These are phyloP conservation scores for Tylopilus sp. DNA, from an alignment of 1,284 basidiomycete species.

Conservation along the genomic window DNA sequence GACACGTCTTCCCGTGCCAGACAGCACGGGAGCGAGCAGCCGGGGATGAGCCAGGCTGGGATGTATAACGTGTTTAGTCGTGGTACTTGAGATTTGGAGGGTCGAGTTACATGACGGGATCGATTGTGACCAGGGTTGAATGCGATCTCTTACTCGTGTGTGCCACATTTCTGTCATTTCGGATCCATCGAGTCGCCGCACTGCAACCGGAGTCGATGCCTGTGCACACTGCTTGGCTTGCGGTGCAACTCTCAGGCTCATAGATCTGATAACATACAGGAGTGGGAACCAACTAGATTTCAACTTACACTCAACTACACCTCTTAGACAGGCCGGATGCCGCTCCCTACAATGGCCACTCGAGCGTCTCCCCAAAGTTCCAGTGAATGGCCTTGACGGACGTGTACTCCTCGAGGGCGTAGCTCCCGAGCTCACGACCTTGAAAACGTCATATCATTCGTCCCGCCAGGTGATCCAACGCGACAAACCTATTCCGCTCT, in stretches of 20 bases:
- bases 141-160: conserved; percentile 22
- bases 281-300: conserved; percentile 18
- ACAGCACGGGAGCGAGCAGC: conserved; percentile 14
- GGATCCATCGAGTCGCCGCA: conserved; percentile 3
- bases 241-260: conserved; percentile 2
- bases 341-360: conserved; percentile 64
- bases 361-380: conserved; percentile 78
- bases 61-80: conserved; percentile 13
- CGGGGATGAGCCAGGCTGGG: conserved; percentile 2
- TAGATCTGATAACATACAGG: conserved; percentile 5
- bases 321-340: background rate
- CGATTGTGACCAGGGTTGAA: conserved; percentile 9
- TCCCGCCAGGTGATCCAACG: conserved; percentile 15
- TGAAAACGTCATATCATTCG: conserved; percentile 12
- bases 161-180: conserved; percentile 28
- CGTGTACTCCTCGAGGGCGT: conserved; percentile 81
- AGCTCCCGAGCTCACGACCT: conserved; percentile 86
- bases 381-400: conserved; percentile 86
- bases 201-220: conserved; percentile 10
- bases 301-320: conserved; percentile 20
- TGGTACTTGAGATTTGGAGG: conserved; percentile 11
- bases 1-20: conserved; percentile 11
- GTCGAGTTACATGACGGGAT: conserved; percentile 11
- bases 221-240: conserved; percentile 13
- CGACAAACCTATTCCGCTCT: conserved; percentile 59